phyloP scores from a whole-genome alignment of 495 filamentous ascomycete species.

The Penicillium soppii region DNA sequence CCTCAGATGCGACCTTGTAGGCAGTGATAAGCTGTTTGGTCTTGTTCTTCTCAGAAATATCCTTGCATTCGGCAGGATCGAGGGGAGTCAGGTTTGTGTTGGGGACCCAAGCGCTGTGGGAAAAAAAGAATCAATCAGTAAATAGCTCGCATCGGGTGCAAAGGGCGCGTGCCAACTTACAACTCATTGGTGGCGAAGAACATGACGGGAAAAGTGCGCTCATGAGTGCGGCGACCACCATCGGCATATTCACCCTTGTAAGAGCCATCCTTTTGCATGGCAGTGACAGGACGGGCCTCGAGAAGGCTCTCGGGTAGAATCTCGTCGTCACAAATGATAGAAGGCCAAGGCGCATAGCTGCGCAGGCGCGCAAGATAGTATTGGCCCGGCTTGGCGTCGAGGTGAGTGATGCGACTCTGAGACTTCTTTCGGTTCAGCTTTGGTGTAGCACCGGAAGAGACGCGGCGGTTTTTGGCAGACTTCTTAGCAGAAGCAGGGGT shows the following conservation, averaged over 20 bases:
- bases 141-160: neutral
- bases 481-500: constrained; percentile 49
- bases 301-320: constrained; percentile 78
- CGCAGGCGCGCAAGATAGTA: constrained; percentile 85
- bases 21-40: constrained; percentile 71
- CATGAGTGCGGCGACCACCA: constrained; percentile 74
- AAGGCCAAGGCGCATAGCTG: constrained; percentile 87
- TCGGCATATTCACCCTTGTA: constrained; percentile 82
- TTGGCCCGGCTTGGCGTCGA: constrained; percentile 80
- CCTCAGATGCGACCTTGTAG: constrained; percentile 69
- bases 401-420: constrained; percentile 63
- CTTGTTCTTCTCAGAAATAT: constrained; percentile 67
- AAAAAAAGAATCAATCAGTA: constrained; percentile 8
- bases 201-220: constrained; percentile 90
- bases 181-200: constrained; percentile 93
- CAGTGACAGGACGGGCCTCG: constrained; percentile 74
- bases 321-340: constrained; percentile 85
- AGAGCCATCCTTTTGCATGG: constrained; percentile 73
- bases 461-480: constrained; percentile 60
- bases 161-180: constrained; percentile 53
- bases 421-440: constrained; percentile 86
- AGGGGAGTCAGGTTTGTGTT: constrained; percentile 76
- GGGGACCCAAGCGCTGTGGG: constrained; percentile 73
- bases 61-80: constrained; percentile 64
- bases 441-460: constrained; percentile 60